Evolutionary conservation across 2,329 filamentous ascomycete genomes (phyloP), one percentile per base, ranked within the genome.

Genomic region (Fusarium luffae): DNA sequence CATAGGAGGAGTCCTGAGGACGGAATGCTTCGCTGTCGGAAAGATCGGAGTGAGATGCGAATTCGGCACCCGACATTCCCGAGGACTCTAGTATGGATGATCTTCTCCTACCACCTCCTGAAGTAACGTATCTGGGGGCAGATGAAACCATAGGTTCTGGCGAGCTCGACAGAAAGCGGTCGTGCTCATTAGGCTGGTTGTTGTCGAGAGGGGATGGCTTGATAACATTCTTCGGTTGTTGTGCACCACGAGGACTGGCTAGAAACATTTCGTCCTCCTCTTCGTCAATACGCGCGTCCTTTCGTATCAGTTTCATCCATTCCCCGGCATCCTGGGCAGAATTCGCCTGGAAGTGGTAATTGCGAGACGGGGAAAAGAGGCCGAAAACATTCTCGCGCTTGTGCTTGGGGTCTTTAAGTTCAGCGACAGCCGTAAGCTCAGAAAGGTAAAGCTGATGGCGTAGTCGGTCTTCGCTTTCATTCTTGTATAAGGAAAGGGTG

Each of bases 401-500:
- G 66, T 94, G 90, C 80, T 97, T 97, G 11, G 93, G 92, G 74
- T 97, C 94, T 75, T 93, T 94, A 69, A 98, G 90, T 63, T 93
- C 89, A 3, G 94, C 93, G 46, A 97, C 93, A 10, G 96, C 94
- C 5, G 94, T 98, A 63, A 98, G 88, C 65, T 99, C 96, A 44
- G 93, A 92, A 41, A 98, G 87, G 76, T 90, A 90, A 75, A 99
- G 89, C 77, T 97, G 94, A 76, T 97, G 91, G 54, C 93, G 92
- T 44, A 99, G 87, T 79, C 94, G 94, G 74, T 92, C 92, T 82
- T 98, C 94, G 74, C 94, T 92, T 74, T 93, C 89, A 77, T 95
- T 92, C 80, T 95, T 97, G 86, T 99, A 99, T 66, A 98, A 90
- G 54, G 93, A 98, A 34, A 99, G 87, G 21, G 93, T 88, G 74